A percentile compares a stretch with the other conserved stretches of the same genome.
These are phyloP conservation scores for Carpinus viminea DNA, from an alignment of 306 rosid species.

Conservation along the genomic window DNA sequence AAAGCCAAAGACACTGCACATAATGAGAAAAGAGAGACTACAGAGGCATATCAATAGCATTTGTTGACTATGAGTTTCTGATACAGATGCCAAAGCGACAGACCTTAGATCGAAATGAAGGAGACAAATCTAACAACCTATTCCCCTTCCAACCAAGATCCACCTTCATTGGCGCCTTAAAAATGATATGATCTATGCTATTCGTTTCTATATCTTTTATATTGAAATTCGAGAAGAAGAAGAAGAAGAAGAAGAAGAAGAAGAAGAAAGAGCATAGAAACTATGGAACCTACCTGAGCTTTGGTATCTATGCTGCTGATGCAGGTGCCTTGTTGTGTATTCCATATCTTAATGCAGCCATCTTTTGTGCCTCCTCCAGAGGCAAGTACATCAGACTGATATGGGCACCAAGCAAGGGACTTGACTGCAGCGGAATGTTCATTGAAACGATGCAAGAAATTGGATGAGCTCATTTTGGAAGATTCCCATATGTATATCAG, in stretches of 20 bases:
- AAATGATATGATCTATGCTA: no score
- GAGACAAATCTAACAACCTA: no score
- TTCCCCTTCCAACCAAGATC: no score
- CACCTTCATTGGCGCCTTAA: no score
- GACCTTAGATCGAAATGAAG: no score
- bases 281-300: slow-evolving; percentile 57
- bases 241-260: no score
- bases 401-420: slow-evolving; percentile 88
- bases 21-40: background rate
- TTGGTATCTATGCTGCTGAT: slow-evolving; percentile 54
- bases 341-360: slow-evolving; percentile 75
- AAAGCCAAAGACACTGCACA: slow-evolving; percentile 4
- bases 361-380: slow-evolving; percentile 84
- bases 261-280: no score
- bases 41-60: background rate
- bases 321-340: slow-evolving; percentile 55
- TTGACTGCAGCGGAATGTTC: slow-evolving; percentile 74
- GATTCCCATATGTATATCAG: slow-evolving; percentile 70
- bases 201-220: no score
- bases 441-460: slow-evolving; percentile 57
- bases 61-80: background rate
- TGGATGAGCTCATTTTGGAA: slow-evolving; percentile 60
- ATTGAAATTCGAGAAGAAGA: no score
- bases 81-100: no score
- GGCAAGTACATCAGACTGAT: slow-evolving; percentile 61